Evolutionary conservation across 257 asterid species (phyloP).

Genomic region (Nicotiana undulata): DNA sequence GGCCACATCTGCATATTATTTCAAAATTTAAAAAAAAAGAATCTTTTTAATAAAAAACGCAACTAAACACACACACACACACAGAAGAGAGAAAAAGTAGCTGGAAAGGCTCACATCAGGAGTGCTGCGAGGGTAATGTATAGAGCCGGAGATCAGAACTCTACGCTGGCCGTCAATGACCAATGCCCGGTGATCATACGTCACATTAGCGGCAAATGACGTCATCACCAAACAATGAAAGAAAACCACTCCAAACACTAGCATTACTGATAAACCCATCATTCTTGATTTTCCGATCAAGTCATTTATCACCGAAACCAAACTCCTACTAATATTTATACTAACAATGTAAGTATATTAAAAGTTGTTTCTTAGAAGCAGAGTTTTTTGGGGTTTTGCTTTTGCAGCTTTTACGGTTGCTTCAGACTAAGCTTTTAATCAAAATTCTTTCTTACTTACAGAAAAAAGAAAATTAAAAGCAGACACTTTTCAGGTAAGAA

Average conservation of each 20-base stretch:
- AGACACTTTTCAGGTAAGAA: background rate
- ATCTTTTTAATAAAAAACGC: background rate
- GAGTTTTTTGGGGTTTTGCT: background rate
- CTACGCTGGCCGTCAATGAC: conserved; percentile 54
- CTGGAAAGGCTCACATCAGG: conserved; percentile 39
- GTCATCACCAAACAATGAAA: conserved; percentile 20
- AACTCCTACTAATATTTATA: background rate
- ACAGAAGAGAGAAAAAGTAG: background rate
- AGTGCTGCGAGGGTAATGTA: conserved; percentile 80
- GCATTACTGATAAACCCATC: conserved; percentile 8
- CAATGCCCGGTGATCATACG: conserved; percentile 72
- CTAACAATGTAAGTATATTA: background rate
- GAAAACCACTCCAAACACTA: background rate
- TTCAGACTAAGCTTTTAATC: background rate
- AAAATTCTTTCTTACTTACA: background rate
- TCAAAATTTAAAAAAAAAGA: background rate
- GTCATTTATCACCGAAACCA: background rate
- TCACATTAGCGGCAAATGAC: conserved; percentile 53
- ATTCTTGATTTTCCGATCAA: background rate
- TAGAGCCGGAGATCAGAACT: conserved; percentile 59
- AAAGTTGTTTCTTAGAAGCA: background rate
- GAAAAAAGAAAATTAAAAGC: background rate
- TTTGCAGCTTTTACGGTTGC: background rate
- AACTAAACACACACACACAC: background rate
- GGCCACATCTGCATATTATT: conserved; percentile 72